Evolutionary conservation across 2,329 filamentous ascomycete species (phyloP).

Genomic region (Xylariales sp.): DNA sequence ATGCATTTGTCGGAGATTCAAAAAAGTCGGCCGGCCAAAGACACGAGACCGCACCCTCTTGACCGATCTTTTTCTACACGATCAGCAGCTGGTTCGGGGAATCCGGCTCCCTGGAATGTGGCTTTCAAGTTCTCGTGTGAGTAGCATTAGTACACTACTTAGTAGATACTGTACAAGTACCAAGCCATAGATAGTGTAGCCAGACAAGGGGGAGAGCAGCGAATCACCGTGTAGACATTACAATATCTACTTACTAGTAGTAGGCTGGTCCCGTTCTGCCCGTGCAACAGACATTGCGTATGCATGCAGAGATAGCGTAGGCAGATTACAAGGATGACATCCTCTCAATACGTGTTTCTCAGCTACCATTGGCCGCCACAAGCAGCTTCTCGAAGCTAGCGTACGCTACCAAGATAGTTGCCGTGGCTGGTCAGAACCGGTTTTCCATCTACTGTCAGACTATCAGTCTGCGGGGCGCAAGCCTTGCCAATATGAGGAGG

Average conservation of each 20-base stretch:
- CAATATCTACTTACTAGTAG: too few species aligned
- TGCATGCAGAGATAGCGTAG: too few species aligned
- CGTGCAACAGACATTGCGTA: neutral
- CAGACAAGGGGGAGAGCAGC: slow-evolving; percentile 4
- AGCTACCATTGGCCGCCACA: neutral
- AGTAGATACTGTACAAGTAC: neutral
- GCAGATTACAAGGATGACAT: too few species aligned
- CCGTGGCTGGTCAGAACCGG: neutral
- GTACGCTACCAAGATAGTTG: too few species aligned
- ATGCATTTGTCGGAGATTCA: neutral
- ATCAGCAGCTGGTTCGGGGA: slow-evolving; percentile 32
- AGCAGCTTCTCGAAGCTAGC: too few species aligned
- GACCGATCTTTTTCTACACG: slow-evolving; percentile 24
- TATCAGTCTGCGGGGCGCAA: neutral
- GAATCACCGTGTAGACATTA: slow-evolving; percentile 27
- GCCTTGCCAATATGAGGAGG: slow-evolving; percentile 23
- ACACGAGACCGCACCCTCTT: neutral
- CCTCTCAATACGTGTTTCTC: neutral
- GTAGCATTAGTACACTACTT: neutral
- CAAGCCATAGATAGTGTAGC: too few species aligned
- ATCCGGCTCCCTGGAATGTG: neutral
- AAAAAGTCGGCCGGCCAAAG: neutral
- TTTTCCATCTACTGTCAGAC: neutral
- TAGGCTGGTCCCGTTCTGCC: neutral
- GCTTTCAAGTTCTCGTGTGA: neutral